These are phyloP conservation scores for Iris macrosiphon DNA, from an alignment of 106 monocot species.

Conservation along the genomic window DNA sequence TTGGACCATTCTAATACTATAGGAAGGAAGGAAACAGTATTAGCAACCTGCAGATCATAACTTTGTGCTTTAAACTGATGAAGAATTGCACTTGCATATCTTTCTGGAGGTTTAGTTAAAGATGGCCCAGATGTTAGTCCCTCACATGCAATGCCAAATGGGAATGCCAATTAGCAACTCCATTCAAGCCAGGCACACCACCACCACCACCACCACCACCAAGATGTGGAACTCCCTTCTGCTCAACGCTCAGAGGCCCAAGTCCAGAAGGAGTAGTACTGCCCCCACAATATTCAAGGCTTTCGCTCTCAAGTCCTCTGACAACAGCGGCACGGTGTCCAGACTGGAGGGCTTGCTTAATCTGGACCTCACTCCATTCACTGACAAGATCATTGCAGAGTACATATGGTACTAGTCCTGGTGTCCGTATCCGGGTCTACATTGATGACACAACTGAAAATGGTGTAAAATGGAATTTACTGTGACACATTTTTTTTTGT, in stretches of 20 bases:
- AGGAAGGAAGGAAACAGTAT: too few species aligned
- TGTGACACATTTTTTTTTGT: neutral
- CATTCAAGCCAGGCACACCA: conserved; percentile 6
- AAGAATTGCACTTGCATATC: conserved; percentile 5
- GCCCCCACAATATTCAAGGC: conserved; percentile 34
- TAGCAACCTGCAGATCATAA: too few species aligned
- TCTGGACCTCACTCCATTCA: conserved; percentile 50
- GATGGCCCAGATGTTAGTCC: conserved; percentile 59
- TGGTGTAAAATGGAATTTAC: neutral
- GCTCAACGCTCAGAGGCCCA: conserved; percentile 26
- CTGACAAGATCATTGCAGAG: conserved; percentile 82
- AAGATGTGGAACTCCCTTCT: conserved; percentile 35
- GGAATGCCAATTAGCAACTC: conserved; percentile 21
- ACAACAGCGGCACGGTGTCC: conserved; percentile 34
- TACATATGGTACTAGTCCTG: conserved; percentile 90
- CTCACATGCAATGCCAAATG: conserved; percentile 53
- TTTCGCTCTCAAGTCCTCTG: conserved; percentile 36
- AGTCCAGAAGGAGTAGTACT: conserved; percentile 14
- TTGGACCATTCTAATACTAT: too few species aligned
- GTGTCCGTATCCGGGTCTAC: neutral
- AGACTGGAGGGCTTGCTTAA: conserved; percentile 70
- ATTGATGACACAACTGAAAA: too few species aligned
- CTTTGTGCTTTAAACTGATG: too few species aligned
- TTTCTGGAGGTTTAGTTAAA: too few species aligned
- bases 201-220: conserved; percentile 7